phyloP scores from a whole-genome alignment of 2,329 filamentous ascomycete species.

The Nemania sp. region DNA sequence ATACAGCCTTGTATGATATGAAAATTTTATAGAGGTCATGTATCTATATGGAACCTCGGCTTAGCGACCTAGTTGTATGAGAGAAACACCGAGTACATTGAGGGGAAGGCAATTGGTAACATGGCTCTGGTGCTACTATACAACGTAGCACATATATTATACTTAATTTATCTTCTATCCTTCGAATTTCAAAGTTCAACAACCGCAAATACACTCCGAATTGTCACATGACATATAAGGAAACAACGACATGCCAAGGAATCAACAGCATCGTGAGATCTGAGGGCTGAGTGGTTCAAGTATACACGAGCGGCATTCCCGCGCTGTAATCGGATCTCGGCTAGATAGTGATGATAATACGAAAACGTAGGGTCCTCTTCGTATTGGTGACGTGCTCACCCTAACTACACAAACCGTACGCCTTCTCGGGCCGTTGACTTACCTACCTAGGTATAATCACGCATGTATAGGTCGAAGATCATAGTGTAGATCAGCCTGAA shows the following conservation, averaged over 20 bases:
- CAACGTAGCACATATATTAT: background rate
- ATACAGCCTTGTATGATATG: background rate
- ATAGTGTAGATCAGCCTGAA: conserved; percentile 20
- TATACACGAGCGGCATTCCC: background rate
- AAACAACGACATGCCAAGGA: background rate
- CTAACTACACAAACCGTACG: background rate
- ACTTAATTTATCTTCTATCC: background rate
- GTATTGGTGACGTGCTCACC: background rate
- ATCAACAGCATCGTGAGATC: background rate
- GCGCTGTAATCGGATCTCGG: background rate
- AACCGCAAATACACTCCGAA: background rate
- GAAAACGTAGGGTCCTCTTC: background rate
- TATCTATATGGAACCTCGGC: background rate
- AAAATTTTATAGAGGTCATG: background rate
- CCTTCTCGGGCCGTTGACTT: background rate
- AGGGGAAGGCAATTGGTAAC: background rate
- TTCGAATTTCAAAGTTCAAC: background rate
- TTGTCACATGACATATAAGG: background rate
- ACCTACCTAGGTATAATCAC: background rate
- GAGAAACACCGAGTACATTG: background rate
- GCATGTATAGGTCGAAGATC: background rate
- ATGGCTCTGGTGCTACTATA: background rate
- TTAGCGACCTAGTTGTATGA: background rate
- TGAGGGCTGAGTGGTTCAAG: background rate
- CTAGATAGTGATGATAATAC: background rate